phyloP scores from a whole-genome alignment of 257 asterid species.

The Nicotiana sylvestris region DNA sequence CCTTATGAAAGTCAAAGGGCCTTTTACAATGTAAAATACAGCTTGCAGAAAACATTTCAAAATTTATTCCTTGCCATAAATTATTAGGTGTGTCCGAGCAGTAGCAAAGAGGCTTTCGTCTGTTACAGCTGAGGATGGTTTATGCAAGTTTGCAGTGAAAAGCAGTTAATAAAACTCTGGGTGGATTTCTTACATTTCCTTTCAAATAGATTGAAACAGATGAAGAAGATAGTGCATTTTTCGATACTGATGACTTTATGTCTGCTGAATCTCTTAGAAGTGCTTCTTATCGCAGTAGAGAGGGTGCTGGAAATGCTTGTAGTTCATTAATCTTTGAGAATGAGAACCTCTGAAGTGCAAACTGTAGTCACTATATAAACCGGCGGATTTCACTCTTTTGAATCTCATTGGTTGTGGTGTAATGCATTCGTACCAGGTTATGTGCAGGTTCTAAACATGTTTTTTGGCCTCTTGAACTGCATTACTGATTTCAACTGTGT shows the following conservation, averaged over 20 bases:
- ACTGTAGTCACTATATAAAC: constrained; percentile 27
- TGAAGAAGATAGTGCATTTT: constrained; percentile 78
- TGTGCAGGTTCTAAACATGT: too few relatives aligned
- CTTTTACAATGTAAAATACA: neutral
- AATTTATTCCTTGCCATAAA: neutral
- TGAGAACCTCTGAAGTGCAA: constrained; percentile 25
- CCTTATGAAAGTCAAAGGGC: neutral
- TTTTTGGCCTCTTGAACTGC: too few relatives aligned
- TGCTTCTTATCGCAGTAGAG: constrained; percentile 89
- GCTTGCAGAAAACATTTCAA: neutral
- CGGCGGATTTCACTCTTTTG: too few relatives aligned
- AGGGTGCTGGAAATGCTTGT: constrained; percentile 45
- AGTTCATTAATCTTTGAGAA: constrained; percentile 56
- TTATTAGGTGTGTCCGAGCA: neutral
- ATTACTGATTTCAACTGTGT: too few relatives aligned
- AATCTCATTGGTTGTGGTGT: too few relatives aligned
- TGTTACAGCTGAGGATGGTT: neutral
- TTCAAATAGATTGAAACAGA: constrained; percentile 41
- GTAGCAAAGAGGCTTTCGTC: neutral
- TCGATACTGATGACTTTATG: constrained; percentile 84
- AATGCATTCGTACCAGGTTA: too few relatives aligned
- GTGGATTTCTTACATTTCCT: neutral
- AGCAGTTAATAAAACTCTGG: neutral
- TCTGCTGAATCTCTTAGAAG: constrained; percentile 85
- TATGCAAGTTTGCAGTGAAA: neutral